Conservation (phyloP, 2,329 filamentous ascomycete species). For the Phaeophleospora eucalypticola region DNA sequence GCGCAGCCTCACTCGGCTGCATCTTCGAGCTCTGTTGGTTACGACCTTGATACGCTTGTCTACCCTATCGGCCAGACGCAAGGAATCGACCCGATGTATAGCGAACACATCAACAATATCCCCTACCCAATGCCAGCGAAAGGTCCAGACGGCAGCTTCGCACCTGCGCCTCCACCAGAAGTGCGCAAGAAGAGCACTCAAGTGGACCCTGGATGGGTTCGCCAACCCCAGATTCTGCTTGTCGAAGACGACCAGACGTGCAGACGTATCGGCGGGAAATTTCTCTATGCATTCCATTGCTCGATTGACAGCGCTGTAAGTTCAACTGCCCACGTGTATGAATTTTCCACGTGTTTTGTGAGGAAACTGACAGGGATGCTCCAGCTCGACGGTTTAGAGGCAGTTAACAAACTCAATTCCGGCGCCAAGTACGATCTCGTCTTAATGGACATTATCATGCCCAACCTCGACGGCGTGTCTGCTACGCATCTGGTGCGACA, state of each 20-base stretch:
- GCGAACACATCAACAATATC: slow-evolving; percentile 91
- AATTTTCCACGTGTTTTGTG: slow-evolving; percentile 3
- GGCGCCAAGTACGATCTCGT: slow-evolving; percentile 61
- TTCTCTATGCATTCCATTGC: slow-evolving; percentile 62
- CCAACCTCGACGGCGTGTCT: slow-evolving; percentile 88
- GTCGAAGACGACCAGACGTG: slow-evolving; percentile 77
- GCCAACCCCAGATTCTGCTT: slow-evolving; percentile 74
- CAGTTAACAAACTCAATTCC: slow-evolving; percentile 76
- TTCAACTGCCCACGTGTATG: slow-evolving; percentile 19
- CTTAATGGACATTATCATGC: slow-evolving; percentile 77
- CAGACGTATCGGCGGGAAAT: slow-evolving; percentile 63
- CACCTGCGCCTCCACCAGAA: slow-evolving; percentile 47
- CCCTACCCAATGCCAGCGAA: slow-evolving; percentile 76
- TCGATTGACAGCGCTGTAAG: slow-evolving; percentile 60
- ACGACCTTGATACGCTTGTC: slow-evolving; percentile 67
- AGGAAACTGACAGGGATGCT: slow-evolving; percentile 27
- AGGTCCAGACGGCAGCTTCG: slow-evolving; percentile 42
- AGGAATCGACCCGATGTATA: slow-evolving; percentile 90
- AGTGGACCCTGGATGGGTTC: slow-evolving; percentile 61
- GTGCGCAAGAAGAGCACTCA: slow-evolving; percentile 58
- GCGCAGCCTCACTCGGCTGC: slow-evolving; percentile 42
- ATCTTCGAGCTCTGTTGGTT: slow-evolving; percentile 50
- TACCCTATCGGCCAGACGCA: slow-evolving; percentile 89
- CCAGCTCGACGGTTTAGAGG: slow-evolving; percentile 81
- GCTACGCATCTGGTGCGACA: slow-evolving; percentile 91